Percentiles rank a stretch among this genome's conserved stretches.
phyloP scores from a whole-genome alignment of 2,329 filamentous ascomycete genomes.

The Periconia sp. region DNA sequence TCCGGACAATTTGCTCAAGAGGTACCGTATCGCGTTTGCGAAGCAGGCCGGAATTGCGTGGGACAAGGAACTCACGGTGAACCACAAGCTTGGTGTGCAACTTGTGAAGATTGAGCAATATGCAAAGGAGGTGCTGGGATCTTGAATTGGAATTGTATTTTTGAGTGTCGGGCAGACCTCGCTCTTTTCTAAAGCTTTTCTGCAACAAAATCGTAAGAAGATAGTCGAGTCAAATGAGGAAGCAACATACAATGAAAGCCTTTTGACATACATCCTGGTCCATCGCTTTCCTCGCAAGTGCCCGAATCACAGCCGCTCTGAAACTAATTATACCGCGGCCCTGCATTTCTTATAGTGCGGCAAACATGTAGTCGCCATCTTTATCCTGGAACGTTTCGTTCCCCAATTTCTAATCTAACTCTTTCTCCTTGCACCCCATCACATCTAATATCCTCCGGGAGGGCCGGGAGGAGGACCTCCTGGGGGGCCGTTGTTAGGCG shows the following conservation, averaged over 20 bases:
- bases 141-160: not conserved
- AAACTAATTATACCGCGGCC: not conserved
- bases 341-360: not conserved
- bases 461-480: not conserved
- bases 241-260: not conserved
- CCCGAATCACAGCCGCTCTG: not conserved
- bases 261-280: not conserved
- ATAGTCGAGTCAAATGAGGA: not conserved
- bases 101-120: slow-evolving; percentile 49
- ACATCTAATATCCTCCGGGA: not conserved
- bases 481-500: not conserved
- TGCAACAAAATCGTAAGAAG: not conserved
- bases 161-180: not conserved
- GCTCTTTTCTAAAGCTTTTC: not conserved
- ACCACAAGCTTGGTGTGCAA: slow-evolving; percentile 51
- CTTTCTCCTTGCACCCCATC: too few species aligned
- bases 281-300: not conserved
- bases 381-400: too few species aligned
- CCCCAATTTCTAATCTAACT: too few species aligned
- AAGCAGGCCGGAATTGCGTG: slow-evolving; percentile 60
- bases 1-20: slow-evolving; percentile 54
- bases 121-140: slow-evolving; percentile 17
- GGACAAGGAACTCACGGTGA: slow-evolving; percentile 57
- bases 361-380: not conserved
- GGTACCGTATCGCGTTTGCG: slow-evolving; percentile 65